These are phyloP conservation scores for Pythium grandisporangium DNA, from an alignment of 352 stramenopile species.

Conservation along the genomic window DNA sequence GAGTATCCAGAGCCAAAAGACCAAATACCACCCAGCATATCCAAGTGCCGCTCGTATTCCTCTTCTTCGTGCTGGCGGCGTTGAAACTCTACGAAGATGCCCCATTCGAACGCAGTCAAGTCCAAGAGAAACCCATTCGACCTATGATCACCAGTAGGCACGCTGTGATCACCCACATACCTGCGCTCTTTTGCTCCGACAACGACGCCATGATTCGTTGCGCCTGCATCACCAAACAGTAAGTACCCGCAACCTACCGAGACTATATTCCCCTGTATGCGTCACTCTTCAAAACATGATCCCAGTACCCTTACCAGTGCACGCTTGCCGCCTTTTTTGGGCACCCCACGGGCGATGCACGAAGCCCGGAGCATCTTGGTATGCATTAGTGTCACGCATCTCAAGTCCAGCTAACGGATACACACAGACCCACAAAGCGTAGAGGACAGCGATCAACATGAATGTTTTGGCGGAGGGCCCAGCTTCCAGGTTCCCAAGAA, in stretches of 20 bases:
- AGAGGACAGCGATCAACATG: no score
- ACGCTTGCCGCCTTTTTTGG: conserved; percentile 58
- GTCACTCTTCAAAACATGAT: no score
- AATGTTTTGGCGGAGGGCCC: neutral
- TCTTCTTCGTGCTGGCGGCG: conserved; percentile 46
- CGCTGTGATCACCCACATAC: conserved; percentile 13
- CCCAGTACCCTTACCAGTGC: conserved; percentile 38
- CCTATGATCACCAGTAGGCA: no score
- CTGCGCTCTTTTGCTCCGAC: conserved; percentile 42
- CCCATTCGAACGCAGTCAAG: no score
- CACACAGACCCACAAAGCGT: no score
- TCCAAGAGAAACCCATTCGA: no score
- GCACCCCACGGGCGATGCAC: conserved; percentile 54
- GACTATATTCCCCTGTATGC: no score
- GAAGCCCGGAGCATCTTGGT: conserved; percentile 74
- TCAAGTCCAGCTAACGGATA: conserved; percentile 67
- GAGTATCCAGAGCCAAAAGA: conserved; percentile 66
- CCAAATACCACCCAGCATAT: conserved; percentile 79
- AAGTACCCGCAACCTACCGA: no score
- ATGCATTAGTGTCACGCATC: conserved; percentile 78
- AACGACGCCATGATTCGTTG: conserved; percentile 47
- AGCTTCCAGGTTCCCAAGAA: neutral
- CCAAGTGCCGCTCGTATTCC: conserved; percentile 59
- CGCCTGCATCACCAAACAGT: conserved; percentile 15
- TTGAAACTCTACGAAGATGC: conserved; percentile 42